phyloP scores from a whole-genome alignment of 805 yeast species.

The Candida patagonica region DNA sequence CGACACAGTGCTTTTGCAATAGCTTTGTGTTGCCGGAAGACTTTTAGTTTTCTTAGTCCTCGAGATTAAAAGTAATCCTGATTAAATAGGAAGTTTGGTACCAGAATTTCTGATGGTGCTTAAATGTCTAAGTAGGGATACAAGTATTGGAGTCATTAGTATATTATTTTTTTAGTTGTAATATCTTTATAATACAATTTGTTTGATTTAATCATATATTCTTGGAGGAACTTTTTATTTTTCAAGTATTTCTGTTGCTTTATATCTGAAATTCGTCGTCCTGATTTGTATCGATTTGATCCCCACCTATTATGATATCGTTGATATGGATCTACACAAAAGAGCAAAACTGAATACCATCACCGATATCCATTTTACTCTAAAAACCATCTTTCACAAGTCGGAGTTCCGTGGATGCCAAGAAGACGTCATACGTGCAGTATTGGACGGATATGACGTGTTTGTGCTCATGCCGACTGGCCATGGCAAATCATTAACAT shows the following conservation, averaged over 20 bases:
- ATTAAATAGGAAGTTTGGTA: constrained; percentile 29
- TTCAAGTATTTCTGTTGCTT: too few relatives aligned
- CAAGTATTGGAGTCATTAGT: too few relatives aligned
- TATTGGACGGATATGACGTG: constrained; percentile 67
- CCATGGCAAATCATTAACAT: constrained; percentile 94
- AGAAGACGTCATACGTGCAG: constrained; percentile 73
- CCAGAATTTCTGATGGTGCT: constrained; percentile 21
- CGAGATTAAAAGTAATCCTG: constrained; percentile 27
- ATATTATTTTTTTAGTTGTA: not conserved
- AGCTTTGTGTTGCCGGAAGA: constrained; percentile 30
- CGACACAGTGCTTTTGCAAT: constrained; percentile 25
- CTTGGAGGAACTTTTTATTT: too few relatives aligned
- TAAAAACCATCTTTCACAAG: constrained; percentile 54
- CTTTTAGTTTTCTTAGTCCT: constrained; percentile 21
- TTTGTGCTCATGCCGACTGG: constrained; percentile 98
- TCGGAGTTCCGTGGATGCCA: constrained; percentile 71
- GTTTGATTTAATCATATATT: too few relatives aligned
- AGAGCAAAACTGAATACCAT: too few relatives aligned
- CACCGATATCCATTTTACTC: constrained; percentile 22
- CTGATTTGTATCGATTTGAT: not conserved
- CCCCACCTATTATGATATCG: not conserved
- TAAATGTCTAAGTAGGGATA: constrained; percentile 30
- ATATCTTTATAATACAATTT: too few relatives aligned
- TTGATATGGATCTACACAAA: too few relatives aligned
- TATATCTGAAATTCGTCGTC: not conserved